Conservation (phyloP, 108 stramenopile genomes). For the Nitzschia sp. region DNA sequence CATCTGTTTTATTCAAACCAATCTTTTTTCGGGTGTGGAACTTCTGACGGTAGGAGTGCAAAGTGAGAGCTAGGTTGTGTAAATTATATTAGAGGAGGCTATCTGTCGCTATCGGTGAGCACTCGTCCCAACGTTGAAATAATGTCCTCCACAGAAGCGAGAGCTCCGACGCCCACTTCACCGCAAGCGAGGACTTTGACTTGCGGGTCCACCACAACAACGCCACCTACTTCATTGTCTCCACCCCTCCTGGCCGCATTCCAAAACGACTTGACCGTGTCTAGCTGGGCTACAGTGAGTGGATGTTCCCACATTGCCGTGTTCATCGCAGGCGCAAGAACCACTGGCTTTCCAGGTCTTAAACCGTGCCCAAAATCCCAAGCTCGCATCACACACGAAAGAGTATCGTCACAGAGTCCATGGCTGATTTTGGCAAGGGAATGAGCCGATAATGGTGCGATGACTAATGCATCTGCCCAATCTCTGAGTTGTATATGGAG, state of each 20-base stretch:
- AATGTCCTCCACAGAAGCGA: slow-evolving; percentile 77
- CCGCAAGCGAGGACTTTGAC: slow-evolving; percentile 88
- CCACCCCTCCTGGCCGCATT: slow-evolving; percentile 12
- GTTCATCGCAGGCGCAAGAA: slow-evolving; percentile 95
- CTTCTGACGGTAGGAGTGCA: too few species aligned
- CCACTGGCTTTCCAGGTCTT: slow-evolving; percentile 67
- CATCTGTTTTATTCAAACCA: not conserved
- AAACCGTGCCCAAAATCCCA: slow-evolving; percentile 79
- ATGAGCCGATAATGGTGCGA: slow-evolving; percentile 88
- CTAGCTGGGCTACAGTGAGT: slow-evolving; percentile 66
- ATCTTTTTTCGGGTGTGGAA: not conserved
- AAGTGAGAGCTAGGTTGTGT: too few species aligned
- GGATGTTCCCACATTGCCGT: slow-evolving; percentile 95
- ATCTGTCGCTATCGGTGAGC: not conserved
- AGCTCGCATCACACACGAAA: slow-evolving; percentile 81
- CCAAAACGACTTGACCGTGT: slow-evolving; percentile 64
- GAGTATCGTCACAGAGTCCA: slow-evolving; percentile 89
- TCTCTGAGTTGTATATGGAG: slow-evolving; percentile 90
- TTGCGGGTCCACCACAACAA: slow-evolving; percentile 59
- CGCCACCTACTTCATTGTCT: not conserved
- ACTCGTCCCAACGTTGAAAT: slow-evolving; percentile 25
- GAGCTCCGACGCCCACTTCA: slow-evolving; percentile 82
- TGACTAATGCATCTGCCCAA: slow-evolving; percentile 85
- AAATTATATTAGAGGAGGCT: too few species aligned
- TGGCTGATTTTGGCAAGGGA: slow-evolving; percentile 81